Percentiles rank a stretch among this genome's conserved stretches.
Conservation (phyloP, 2,329 filamentous ascomycete genomes). For the Colletotrichum gigasporum region DNA sequence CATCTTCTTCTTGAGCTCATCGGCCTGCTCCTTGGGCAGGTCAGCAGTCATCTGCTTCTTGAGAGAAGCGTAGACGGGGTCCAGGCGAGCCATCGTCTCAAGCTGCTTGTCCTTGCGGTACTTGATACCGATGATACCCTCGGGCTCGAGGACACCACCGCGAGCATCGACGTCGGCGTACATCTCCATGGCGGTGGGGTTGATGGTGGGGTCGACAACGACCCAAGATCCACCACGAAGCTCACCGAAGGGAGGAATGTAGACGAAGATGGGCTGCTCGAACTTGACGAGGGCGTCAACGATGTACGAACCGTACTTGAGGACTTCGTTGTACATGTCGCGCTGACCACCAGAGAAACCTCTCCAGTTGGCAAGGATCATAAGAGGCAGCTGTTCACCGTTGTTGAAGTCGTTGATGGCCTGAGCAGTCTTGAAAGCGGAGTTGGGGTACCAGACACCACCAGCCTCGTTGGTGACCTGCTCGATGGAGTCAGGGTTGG, state of each 20-base stretch:
- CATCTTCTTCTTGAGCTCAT: conserved; percentile 85
- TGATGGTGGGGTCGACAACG: conserved; percentile 98
- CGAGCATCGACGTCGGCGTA: conserved; percentile 95
- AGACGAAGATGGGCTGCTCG: conserved; percentile 98
- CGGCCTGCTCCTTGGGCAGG: conserved; percentile 78
- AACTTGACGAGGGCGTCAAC: conserved; percentile 98
- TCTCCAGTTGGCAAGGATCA: conserved; percentile 99
- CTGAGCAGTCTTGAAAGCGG: conserved; percentile 98
- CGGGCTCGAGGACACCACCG: conserved; percentile 96
- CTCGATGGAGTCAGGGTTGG: conserved; percentile 98
- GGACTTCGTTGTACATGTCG: conserved; percentile 99
- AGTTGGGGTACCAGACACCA: conserved; percentile 99
- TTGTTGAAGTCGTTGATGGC: conserved; percentile 99
- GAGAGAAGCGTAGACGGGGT: conserved; percentile 83
- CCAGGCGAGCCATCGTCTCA: conserved; percentile 94
- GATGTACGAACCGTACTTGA: conserved; percentile 99
- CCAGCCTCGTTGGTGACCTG: conserved; percentile 94
- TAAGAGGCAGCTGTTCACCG: conserved; percentile 95
- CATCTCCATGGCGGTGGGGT: conserved; percentile 98
- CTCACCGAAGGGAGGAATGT: conserved; percentile 96
- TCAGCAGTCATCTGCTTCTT: conserved; percentile 79
- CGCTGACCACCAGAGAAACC: conserved; percentile 99
- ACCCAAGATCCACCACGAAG: conserved; percentile 99
- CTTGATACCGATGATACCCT: conserved; percentile 99
- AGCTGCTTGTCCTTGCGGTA: conserved; percentile 98